Conservation (phyloP, 192 early-diverging fungal genomes). For the Tieghemiomyces parasiticus region DNA sequence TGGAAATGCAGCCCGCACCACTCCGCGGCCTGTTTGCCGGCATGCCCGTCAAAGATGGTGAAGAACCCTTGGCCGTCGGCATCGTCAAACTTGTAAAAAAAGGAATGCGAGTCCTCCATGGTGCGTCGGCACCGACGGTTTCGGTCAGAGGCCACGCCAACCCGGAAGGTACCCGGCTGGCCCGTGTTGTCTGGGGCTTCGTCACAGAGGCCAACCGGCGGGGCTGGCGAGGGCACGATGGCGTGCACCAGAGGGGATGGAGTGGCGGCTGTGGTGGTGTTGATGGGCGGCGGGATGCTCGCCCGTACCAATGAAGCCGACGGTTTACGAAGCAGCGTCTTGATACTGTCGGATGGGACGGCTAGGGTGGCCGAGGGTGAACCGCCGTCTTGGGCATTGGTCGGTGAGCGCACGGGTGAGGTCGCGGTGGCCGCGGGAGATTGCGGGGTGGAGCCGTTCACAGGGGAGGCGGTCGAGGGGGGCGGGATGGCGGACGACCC, state of each 20-base stretch:
- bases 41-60: constrained; percentile 96
- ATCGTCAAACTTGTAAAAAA: constrained; percentile 66
- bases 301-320: constrained; percentile 3
- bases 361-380: no score
- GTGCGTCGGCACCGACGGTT: constrained; percentile 84
- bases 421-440: no score
- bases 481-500: no score
- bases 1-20: constrained; percentile 88
- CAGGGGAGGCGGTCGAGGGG: no score
- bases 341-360: neutral
- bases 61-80: constrained; percentile 74
- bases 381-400: no score
- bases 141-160: constrained; percentile 70
- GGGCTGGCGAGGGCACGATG: neutral
- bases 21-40: constrained; percentile 85
- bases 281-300: constrained; percentile 4
- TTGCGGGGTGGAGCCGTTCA: no score
- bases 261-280: neutral
- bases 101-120: constrained; percentile 96
- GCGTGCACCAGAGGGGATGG: neutral
- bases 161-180: constrained; percentile 23
- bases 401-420: no score
- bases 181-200: neutral
- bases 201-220: neutral
- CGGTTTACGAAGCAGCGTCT: neutral